Base-by-base conservation (phyloP, 768 basidiomycete species). In the Tephrocybe sp. region DNA sequence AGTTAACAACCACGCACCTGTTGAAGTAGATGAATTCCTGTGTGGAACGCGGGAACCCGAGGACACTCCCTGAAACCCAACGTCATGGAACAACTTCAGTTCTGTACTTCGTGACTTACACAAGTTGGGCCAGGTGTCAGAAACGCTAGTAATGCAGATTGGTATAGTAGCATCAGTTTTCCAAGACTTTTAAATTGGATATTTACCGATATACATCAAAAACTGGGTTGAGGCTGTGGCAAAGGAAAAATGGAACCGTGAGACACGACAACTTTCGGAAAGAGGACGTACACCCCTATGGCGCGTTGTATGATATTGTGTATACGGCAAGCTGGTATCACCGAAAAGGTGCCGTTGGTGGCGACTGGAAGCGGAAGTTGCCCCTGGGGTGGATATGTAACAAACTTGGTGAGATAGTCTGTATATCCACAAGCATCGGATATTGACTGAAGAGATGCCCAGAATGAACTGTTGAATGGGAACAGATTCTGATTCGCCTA, bases 1-100 rank as follows among this genome's bases (percentile, higher is more conserved):
- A 19, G 5, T 11, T 30, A 19, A 36, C 26, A 1, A n/a, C 31
- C 17, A 39, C 68, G 40, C 49, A 73, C 73, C 77, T 63, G 48
- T 80, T 80, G 65, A 80, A 80, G 60, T 80, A 80, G 30, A 80
- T 66, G 53, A 80, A 81, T 53, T 80, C 64, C 59, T 80, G 78
- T 1, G 77, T 80, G 6, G 76, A 72, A 12, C 78, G 74, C n/a
- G 85, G 85, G 72, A 84, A 86, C 7, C 86, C 86, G 16, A 87
- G 76, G 19, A 87, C 84, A 50, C 75, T 77, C 77, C 77, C 76
- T 76, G 39, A 17, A 10, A 13, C 7, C 44, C 11, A 3, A 41
- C 30, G 30, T 32, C 17, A 35, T 32, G 14, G 16, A 12, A n/a
- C 32, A n/a, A 32, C 16, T 17, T 14, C 22, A 26, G 6, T 40